These are phyloP conservation scores for Microcyclospora pomicola DNA, from an alignment of 2,329 filamentous ascomycete species.

Conservation along the genomic window DNA sequence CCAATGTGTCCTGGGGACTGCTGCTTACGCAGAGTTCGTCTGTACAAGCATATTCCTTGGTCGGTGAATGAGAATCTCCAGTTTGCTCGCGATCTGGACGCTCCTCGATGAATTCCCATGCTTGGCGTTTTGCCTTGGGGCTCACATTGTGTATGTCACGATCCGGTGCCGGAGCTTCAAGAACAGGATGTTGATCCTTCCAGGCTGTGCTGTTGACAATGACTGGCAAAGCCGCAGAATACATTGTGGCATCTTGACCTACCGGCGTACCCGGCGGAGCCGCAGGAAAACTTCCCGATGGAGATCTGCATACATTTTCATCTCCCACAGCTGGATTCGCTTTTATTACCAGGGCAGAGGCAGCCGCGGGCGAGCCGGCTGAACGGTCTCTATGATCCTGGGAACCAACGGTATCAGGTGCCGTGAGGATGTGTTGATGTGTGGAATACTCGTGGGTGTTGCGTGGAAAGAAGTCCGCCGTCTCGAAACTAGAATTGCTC, in stretches of 20 bases:
- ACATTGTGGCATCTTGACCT: constrained; percentile 5
- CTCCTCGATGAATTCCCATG: constrained; percentile 17
- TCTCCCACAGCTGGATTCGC: neutral
- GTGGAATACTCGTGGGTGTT: constrained; percentile 25
- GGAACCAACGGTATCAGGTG: neutral
- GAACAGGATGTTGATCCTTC: neutral
- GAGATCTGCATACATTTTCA: too few species aligned
- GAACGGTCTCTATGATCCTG: too few species aligned
- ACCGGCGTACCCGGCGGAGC: constrained; percentile 18
- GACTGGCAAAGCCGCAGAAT: neutral
- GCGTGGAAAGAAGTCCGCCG: constrained; percentile 26
- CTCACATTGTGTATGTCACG: constrained; percentile 16
- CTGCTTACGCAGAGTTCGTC: constrained; percentile 5
- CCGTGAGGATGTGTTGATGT: constrained; percentile 13
- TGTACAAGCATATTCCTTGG: constrained; percentile 3
- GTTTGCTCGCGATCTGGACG: constrained; percentile 7
- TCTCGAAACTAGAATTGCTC: constrained; percentile 24
- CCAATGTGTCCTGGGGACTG: constrained; percentile 6
- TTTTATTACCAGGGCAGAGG: too few species aligned
- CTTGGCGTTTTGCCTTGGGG: constrained; percentile 17
- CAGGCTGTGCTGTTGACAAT: neutral
- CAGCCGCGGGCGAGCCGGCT: too few species aligned
- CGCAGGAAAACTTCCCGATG: constrained; percentile 7
- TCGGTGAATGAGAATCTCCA: constrained; percentile 8
- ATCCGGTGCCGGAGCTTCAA: constrained; percentile 7